Base-by-base conservation (phyloP, 164 flowering plant genomes). In the Berberis thunbergii region DNA sequence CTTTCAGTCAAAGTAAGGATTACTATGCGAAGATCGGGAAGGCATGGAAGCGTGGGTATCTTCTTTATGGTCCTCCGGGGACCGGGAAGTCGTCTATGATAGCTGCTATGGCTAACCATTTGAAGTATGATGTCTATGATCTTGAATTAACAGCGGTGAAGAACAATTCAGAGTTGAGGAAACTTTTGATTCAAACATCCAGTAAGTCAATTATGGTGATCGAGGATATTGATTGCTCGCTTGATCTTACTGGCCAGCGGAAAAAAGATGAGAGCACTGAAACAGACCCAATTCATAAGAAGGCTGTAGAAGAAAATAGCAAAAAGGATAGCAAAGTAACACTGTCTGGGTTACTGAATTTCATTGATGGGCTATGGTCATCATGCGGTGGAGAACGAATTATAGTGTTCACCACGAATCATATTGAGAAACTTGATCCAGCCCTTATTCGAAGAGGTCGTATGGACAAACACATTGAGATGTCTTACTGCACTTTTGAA, bases 1-100 rank as follows among this genome's bases (percentile, higher is more conserved):
- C 54, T 5, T 86, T 84, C 61, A 73, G 73, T 1, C 62, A 66
- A 5, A 59, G 70, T 0, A 77, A 82, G 54, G 88, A 83, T 4
- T 85, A 73, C 12, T 85, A 85, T 60, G 71, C 64, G 2, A 73
- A 61, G 40, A 70, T 79, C 1, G 83, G 87, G 0, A 81, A 75
- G 74, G 77, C 87, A 0, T 84, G 92, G 92, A 86, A 87, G 70
- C 65, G 88, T 0, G 88, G 88, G 4, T 83, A 83, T 69, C 76
- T 84, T 13, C 77, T 86, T 1, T 67, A 77, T 48, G 88, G 88
- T 2, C 91, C 91, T 12, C 91, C 91, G 0, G 88, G 89, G n/a
- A 84, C 92, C 0, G 92, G 92, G 0, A 86, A 86, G 59, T 81
- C 92, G 0, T 77, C 81, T 26, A 78, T 86, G 89, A 75, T 86